Evolutionary conservation across 352 stramenopile species (phyloP).

Genomic region (Plasmopara muralis): DNA sequence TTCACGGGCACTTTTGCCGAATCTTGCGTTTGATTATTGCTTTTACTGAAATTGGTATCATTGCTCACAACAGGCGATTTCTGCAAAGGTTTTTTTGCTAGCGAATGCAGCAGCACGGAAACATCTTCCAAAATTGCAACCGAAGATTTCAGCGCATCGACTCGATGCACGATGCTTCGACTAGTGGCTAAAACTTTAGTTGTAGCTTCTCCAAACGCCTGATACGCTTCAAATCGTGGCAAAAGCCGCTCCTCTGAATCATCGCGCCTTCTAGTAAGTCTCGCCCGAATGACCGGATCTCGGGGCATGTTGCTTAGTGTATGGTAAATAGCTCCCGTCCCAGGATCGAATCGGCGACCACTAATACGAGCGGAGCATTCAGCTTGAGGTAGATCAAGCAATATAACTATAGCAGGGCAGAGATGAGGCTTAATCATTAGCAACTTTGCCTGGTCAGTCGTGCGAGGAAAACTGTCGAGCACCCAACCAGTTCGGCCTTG

Average conservation of each 20-base stretch:
- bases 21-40: slow-evolving; percentile 16
- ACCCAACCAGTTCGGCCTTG: slow-evolving; percentile 41
- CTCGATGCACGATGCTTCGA: no score
- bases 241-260: slow-evolving; percentile 48
- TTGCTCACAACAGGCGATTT: no score
- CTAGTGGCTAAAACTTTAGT: slow-evolving; percentile 11
- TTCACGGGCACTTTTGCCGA: slow-evolving; percentile 11
- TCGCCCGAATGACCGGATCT: slow-evolving; percentile 23
- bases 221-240: slow-evolving; percentile 61
- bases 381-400: no score
- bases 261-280: slow-evolving; percentile 54
- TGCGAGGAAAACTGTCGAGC: slow-evolving; percentile 72
- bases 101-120: no score
- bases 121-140: no score
- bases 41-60: slow-evolving; percentile 1
- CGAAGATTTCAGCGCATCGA: no score
- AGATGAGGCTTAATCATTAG: slow-evolving; percentile 31
- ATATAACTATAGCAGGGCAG: no score
- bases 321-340: no score
- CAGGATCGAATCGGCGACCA: no score
- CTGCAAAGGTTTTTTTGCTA: no score
- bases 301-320: no score
- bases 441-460: slow-evolving; percentile 40
- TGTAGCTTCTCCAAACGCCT: slow-evolving; percentile 45
- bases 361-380: no score